phyloP scores from a whole-genome alignment of 345 rosid species.

The Crucihimalaya himalaica region DNA sequence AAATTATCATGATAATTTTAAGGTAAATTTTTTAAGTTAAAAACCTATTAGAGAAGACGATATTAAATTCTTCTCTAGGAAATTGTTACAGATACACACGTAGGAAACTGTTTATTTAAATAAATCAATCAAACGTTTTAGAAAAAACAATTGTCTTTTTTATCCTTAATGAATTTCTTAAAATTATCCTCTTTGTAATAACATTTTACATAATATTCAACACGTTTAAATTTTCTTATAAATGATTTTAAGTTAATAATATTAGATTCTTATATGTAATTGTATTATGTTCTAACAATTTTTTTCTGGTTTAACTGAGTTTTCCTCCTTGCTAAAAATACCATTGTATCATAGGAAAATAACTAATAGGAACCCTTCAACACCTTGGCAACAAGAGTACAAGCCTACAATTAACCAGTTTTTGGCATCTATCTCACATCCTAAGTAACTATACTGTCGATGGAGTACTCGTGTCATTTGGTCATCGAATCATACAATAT shows the following conservation, averaged over 20 bases:
- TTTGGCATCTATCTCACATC: background rate
- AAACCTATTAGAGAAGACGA: too few species aligned
- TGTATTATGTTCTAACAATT: background rate
- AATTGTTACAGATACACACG: too few species aligned
- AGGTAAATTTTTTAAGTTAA: too few species aligned
- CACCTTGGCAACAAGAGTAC: background rate
- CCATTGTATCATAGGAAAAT: background rate
- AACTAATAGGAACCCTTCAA: background rate
- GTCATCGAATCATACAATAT: background rate
- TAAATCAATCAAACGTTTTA: too few species aligned
- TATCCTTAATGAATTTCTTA: too few species aligned
- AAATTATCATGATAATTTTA: too few species aligned
- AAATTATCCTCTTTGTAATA: background rate
- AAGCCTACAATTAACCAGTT: background rate
- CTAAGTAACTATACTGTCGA: background rate
- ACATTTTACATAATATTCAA: background rate
- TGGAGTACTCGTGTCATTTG: background rate
- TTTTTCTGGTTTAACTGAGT: background rate
- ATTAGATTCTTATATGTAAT: background rate
- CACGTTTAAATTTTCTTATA: too few species aligned
- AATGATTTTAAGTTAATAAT: background rate
- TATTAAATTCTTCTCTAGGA: too few species aligned
- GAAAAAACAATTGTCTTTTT: too few species aligned
- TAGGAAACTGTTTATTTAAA: too few species aligned
- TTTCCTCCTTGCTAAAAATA: background rate